Evolutionary conservation across 345 rosid species (phyloP), one percentile per base, ranked within the genome.

Genomic region (Anastatica hierochuntica): DNA sequence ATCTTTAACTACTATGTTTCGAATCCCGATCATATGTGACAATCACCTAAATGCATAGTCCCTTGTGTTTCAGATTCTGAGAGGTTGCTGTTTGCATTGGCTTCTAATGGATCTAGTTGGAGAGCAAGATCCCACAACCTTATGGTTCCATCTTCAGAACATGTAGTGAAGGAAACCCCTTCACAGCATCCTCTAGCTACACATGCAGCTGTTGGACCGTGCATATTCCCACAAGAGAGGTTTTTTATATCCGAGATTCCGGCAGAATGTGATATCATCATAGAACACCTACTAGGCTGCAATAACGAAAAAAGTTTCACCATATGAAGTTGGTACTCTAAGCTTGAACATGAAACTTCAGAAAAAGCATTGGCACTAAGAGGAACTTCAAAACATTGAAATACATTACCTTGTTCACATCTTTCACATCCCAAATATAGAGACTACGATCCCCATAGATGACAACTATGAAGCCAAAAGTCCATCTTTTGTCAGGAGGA

Each of bases 181-280:
- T 85, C 88, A 43, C 76, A 59, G 74, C 94, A 88, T 35, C 96
- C 96, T 62, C 83, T 84, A 49, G 85, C 83, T 44, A 67, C 75
- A 68, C 96, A 88, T 40, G 77, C 83, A 65, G 72, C 60, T 56
- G 80, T 69, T 53, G 90, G 78, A 72, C 78, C 75, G 16, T 84
- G 96, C 79, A 77, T 47, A 46, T 78, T 84, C 73, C 80, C 94
- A 59, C 94, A 84, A 53, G 79, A 77, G 58, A 88, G 85, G 70
- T 79, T 88, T 72, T 80, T 79, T 56, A 84, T 65, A 69, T 88
- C 94, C 94, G 85, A 77, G 67, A 88, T 84, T 53, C 88, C 75
- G 8, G 83, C 85, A 13, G 90, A 73, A 61, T 84, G 96, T 46
- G 94, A 84, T 66, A 74, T 67, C 62, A 84, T 76, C 73, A 74